phyloP scores from a whole-genome alignment of 2,329 filamentous ascomycete species.

The Elsinoe fawcettii region DNA sequence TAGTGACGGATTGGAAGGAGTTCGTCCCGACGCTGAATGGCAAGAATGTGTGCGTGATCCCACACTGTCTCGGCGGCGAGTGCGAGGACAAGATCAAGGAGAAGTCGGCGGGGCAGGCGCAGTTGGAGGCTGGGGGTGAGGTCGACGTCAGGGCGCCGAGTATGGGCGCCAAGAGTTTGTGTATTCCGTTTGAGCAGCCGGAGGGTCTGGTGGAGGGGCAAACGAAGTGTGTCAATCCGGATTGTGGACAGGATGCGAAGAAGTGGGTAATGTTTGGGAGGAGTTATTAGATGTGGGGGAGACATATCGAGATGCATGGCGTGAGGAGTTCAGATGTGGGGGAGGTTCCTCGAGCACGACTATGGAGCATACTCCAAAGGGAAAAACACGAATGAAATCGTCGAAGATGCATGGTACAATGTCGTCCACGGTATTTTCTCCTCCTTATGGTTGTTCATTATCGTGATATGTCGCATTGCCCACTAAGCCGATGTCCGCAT shows the following conservation, averaged over 20 bases:
- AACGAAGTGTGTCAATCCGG: conserved; percentile 77
- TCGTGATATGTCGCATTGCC: too few species aligned
- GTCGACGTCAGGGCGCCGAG: conserved; percentile 61
- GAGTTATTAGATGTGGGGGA: conserved; percentile 31
- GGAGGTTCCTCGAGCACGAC: neutral
- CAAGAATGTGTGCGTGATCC: conserved; percentile 89
- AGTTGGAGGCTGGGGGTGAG: conserved; percentile 57
- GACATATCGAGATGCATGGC: neutral
- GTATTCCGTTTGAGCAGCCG: conserved; percentile 80
- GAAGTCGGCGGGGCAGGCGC: conserved; percentile 66
- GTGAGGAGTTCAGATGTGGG: neutral
- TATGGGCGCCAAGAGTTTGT: conserved; percentile 70
- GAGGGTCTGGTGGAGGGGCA: conserved; percentile 63
- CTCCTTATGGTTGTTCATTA: too few species aligned
- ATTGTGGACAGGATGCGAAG: conserved; percentile 68
- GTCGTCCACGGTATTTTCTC: too few species aligned
- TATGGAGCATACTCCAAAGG: neutral
- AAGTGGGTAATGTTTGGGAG: conserved; percentile 87
- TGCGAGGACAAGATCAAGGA: conserved; percentile 97
- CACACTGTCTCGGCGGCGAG: conserved; percentile 72
- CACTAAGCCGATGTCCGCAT: too few species aligned
- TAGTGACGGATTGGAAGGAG: conserved; percentile 78
- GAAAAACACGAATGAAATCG: neutral
- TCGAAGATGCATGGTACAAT: too few species aligned
- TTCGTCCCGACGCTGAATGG: conserved; percentile 83